Evolutionary conservation across 805 yeast species (phyloP).

Genomic region (Kazachstania bromeliacearum): DNA sequence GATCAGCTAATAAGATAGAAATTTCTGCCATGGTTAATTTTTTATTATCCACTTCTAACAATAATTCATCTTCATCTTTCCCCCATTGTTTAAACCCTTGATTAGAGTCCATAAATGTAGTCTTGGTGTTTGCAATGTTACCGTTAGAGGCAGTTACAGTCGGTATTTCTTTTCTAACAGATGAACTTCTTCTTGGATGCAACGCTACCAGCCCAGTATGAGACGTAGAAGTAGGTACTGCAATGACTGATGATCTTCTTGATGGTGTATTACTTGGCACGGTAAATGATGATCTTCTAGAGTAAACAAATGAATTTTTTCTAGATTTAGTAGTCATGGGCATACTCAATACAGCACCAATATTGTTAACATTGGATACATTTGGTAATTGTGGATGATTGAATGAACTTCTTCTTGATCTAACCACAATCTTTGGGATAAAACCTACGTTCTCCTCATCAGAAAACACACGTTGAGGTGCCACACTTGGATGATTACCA

Average conservation of each 20-base stretch:
- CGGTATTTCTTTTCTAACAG: conserved; percentile 3
- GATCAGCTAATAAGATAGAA: conserved; percentile 57
- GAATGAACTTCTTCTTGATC: conserved; percentile 28
- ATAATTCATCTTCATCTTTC: conserved; percentile 60
- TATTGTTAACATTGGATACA: conserved; percentile 1
- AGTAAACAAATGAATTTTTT: conserved; percentile 21
- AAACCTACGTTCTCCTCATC: conserved; percentile 29
- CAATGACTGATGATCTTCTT: conserved; percentile 21
- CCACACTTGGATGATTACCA: background rate
- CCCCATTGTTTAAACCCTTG: conserved; percentile 32
- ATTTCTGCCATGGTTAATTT: conserved; percentile 66
- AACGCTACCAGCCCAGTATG: background rate
- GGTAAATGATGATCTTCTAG: conserved; percentile 28
- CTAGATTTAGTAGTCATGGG: conserved; percentile 21
- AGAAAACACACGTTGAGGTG: conserved; percentile 2
- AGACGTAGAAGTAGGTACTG: conserved; percentile 17
- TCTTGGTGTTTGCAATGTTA: background rate
- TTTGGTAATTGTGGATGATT: conserved; percentile 7
- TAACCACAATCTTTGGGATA: conserved; percentile 29
- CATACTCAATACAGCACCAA: conserved; percentile 13
- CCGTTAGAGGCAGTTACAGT: background rate
- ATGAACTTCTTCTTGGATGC: conserved; percentile 1
- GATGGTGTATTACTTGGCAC: conserved; percentile 18
- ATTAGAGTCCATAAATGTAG: background rate
- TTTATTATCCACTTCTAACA: conserved; percentile 40